Evolutionary conservation across 1,284 basidiomycete species (phyloP), one percentile per base, ranked within the genome.

Genomic region (Fomitopsis schrenkii): DNA sequence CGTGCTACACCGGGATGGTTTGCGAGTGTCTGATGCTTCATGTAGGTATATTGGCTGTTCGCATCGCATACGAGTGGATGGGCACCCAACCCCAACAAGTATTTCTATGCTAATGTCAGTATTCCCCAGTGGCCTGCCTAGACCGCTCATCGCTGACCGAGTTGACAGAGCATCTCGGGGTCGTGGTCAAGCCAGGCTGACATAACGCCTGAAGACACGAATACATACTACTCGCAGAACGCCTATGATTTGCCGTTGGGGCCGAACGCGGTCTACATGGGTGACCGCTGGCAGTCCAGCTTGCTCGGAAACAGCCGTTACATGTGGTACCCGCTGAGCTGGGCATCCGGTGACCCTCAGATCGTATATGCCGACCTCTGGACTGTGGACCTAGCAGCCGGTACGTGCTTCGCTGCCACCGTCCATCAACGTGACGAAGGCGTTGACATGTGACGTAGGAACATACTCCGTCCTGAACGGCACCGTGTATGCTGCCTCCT

Each of bases 141-240:
- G 9, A 40, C 8, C 12, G 14, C 38, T 10, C 14, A 3, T 40
- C 14, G 12, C 38, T 40, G 38, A 45, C n/a, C 17, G 4, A 45
- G 8, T 3, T 19, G 17, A 6, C 28, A 86, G 83, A 83, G 80
- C 3, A 75, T 88, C 10, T 75, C 81, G 4, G 83, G 84, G 5
- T 75, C 81, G 6, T 87, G 84, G 83, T 82, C 83, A 7, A 71
- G 81, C 15, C 79, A 86, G 69, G 76, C 76, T 12, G 84, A 87
- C 68, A 83, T 87, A 59, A 82, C 84, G 10, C 79, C 84, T 2
- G 61, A 70, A 62, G 71, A 77, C 45, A 79, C 78, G 30, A 76
- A 80, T 48, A 88, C 85, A 2, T 88, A 83, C 68, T 85, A 81
- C 68, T 86, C 84, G 28, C 86, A 87, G 72, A 87, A 87, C 71